Conservation (phyloP, 2,329 filamentous ascomycete species). For the Aspergillus persii region DNA sequence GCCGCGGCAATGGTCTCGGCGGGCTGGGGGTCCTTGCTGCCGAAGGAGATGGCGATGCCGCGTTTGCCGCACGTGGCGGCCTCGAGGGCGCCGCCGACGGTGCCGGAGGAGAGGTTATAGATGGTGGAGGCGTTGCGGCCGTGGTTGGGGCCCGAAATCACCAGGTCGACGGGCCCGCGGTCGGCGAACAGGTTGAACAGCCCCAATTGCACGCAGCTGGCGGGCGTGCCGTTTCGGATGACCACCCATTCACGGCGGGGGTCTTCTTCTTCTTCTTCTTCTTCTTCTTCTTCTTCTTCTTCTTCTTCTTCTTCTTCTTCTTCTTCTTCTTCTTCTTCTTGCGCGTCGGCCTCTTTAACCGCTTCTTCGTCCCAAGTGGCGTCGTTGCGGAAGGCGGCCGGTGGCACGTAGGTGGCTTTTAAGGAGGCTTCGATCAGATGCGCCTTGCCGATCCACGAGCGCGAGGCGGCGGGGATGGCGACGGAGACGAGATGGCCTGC, state of each 20-base stretch:
- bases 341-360: slow-evolving; percentile 18
- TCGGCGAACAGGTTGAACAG: slow-evolving; percentile 72
- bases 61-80: slow-evolving; percentile 66
- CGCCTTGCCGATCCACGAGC: slow-evolving; percentile 95
- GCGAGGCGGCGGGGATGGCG: slow-evolving; percentile 79
- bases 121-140: slow-evolving; percentile 75
- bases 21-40: slow-evolving; percentile 77
- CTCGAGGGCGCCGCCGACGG: slow-evolving; percentile 72
- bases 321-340: not conserved
- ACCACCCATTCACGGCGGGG: slow-evolving; percentile 61
- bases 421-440: slow-evolving; percentile 86
- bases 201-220: slow-evolving; percentile 73
- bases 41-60: slow-evolving; percentile 78
- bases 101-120: slow-evolving; percentile 72
- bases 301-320: not conserved
- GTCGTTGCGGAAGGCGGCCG: slow-evolving; percentile 52
- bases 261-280: not conserved
- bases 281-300: not conserved
- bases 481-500: slow-evolving; percentile 82
- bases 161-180: slow-evolving; percentile 66
- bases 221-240: slow-evolving; percentile 72
- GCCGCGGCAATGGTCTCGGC: slow-evolving; percentile 71
- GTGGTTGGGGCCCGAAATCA: slow-evolving; percentile 75
- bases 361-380: slow-evolving; percentile 49
- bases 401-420: slow-evolving; percentile 75